These are phyloP conservation scores for Auriculariales sp. DNA, from an alignment of 768 basidiomycete genomes.

Conservation along the genomic window DNA sequence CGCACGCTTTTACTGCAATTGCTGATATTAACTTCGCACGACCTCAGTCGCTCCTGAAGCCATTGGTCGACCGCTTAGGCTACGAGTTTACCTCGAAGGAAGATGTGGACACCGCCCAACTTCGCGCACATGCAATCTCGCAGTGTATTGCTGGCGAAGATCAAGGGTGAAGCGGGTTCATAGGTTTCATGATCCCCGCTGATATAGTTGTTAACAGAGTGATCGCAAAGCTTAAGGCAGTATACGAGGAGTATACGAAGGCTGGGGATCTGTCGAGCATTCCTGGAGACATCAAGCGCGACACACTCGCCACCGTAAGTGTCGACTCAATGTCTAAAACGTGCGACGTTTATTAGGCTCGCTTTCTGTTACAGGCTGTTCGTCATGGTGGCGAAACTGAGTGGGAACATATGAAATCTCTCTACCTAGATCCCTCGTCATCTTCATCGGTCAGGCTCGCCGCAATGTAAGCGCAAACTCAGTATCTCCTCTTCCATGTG, in stretches of 20 bases:
- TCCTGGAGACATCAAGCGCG: slow-evolving; percentile 59
- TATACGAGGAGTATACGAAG: slow-evolving; percentile 57
- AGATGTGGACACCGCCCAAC: slow-evolving; percentile 45
- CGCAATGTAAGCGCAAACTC: slow-evolving; percentile 61
- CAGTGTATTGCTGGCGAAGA: slow-evolving; percentile 35
- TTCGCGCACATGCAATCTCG: slow-evolving; percentile 61
- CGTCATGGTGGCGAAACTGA: slow-evolving; percentile 59
- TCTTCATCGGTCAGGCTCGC: slow-evolving; percentile 60
- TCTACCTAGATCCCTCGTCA: slow-evolving; percentile 49
- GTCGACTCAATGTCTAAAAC: too few relatives aligned
- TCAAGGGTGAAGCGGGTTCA: slow-evolving; percentile 25
- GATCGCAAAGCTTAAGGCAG: slow-evolving; percentile 51
- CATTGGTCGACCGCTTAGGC: slow-evolving; percentile 65
- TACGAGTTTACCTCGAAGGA: slow-evolving; percentile 60
- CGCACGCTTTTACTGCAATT: background rate
- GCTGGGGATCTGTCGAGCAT: slow-evolving; percentile 66
- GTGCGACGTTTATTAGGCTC: too few relatives aligned
- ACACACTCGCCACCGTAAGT: slow-evolving; percentile 39
- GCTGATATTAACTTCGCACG: slow-evolving; percentile 8
- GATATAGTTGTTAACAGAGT: too few relatives aligned
- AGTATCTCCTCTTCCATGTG: slow-evolving; percentile 12
- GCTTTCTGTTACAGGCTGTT: too few relatives aligned
- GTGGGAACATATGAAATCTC: slow-evolving; percentile 53
- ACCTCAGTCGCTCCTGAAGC: slow-evolving; percentile 32
- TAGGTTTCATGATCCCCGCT: slow-evolving; percentile 9